Evolutionary conservation across 106 monocot genomes (phyloP).

Genomic region (Triglochin maritima): DNA sequence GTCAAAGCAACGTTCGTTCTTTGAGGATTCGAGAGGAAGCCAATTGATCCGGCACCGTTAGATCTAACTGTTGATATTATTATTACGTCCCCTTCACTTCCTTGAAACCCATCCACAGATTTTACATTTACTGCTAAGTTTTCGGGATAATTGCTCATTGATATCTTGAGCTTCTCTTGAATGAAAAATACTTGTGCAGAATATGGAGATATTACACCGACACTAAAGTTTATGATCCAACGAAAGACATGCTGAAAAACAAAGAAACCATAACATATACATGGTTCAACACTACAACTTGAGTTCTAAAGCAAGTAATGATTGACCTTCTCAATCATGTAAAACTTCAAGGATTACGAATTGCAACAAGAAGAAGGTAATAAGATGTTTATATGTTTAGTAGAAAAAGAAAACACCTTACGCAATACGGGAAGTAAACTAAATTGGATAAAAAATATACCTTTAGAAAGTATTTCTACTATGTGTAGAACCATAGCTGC

Average conservation of each 20-base stretch:
- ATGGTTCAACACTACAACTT: too few relatives aligned
- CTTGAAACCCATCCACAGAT: slow-evolving; percentile 57
- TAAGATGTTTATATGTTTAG: background rate
- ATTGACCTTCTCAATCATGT: too few relatives aligned
- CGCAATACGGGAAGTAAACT: background rate
- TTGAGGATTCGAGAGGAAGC: slow-evolving; percentile 53
- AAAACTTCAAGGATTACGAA: too few relatives aligned
- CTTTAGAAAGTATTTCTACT: background rate
- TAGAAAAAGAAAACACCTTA: background rate
- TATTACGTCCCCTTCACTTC: slow-evolving; percentile 50
- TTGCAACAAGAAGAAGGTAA: too few relatives aligned
- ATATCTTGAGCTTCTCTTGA: slow-evolving; percentile 15
- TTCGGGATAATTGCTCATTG: background rate
- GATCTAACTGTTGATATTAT: slow-evolving; percentile 57
- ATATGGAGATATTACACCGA: slow-evolving; percentile 45
- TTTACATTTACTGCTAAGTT: slow-evolving; percentile 42
- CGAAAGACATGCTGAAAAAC: slow-evolving; percentile 15
- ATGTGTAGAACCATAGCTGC: background rate
- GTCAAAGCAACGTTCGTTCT: too few relatives aligned
- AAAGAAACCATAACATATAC: background rate
- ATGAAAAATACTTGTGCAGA: slow-evolving; percentile 36
- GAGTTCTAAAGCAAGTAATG: too few relatives aligned
- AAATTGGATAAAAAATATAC: too few relatives aligned
- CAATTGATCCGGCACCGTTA: slow-evolving; percentile 33
- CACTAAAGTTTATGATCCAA: slow-evolving; percentile 5